Conservation (phyloP, 805 yeast species). For the Metahyphopichia silvanorum region DNA sequence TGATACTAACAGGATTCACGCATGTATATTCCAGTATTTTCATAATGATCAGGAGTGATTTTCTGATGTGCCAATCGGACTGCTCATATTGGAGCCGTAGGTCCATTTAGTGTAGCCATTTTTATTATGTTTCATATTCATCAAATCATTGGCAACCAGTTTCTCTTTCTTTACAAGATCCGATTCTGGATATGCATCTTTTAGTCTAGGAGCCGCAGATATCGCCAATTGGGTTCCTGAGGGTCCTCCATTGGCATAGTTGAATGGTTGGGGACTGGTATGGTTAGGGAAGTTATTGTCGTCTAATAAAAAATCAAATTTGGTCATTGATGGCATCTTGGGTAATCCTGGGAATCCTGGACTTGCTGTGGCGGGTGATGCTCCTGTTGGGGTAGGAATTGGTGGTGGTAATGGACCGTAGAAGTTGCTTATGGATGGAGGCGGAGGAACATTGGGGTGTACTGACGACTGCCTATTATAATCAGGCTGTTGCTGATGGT, state of each 20-base stretch:
- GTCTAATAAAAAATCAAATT: slow-evolving; percentile 18
- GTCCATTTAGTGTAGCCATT: too few species aligned
- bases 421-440: background rate
- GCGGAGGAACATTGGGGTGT: background rate
- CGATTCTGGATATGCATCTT: slow-evolving; percentile 6
- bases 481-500: slow-evolving; percentile 3
- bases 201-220: slow-evolving; percentile 1
- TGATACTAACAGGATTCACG: too few species aligned
- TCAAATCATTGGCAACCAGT: slow-evolving; percentile 25
- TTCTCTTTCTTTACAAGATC: slow-evolving; percentile 28
- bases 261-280: slow-evolving; percentile 6
- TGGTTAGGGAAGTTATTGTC: slow-evolving; percentile 18
- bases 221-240: background rate
- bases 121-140: slow-evolving; percentile 20
- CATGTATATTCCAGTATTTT: too few species aligned
- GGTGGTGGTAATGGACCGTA: slow-evolving; percentile 1
- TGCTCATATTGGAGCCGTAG: background rate
- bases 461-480: background rate
- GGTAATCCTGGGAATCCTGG: slow-evolving; percentile 2
- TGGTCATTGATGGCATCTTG: slow-evolving; percentile 13
- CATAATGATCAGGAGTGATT: too few species aligned
- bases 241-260: background rate
- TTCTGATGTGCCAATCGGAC: too few species aligned
- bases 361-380: background rate
- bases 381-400: background rate